A percentile compares a stretch with the other conserved stretches of the same genome.
These are phyloP conservation scores for Tremella yokohamensis DNA, from an alignment of 768 basidiomycete species.

Conservation along the genomic window DNA sequence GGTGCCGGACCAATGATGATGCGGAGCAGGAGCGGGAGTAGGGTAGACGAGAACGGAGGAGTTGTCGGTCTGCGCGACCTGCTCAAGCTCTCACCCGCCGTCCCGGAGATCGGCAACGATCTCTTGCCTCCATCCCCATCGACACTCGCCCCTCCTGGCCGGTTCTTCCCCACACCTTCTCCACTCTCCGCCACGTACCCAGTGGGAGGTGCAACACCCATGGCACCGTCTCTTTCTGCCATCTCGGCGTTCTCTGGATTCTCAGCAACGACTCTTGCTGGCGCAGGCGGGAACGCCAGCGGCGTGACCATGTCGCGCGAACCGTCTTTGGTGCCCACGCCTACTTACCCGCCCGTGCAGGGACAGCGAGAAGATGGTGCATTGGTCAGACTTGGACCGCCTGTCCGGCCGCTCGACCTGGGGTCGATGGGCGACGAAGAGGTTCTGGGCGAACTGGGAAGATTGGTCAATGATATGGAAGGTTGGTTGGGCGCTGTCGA, in stretches of 20 bases:
- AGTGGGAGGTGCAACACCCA: not conserved
- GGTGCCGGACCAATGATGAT: conserved; percentile 25
- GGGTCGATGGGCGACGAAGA: conserved; percentile 59
- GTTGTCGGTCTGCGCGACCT: conserved; percentile 42
- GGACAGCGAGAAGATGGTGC: not conserved
- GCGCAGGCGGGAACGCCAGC: not conserved
- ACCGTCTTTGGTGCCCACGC: not conserved
- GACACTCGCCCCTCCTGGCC: conserved; percentile 21
- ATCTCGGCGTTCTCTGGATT: conserved; percentile 7
- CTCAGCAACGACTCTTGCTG: not conserved
- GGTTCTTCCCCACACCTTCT: conserved; percentile 43
- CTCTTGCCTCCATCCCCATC: conserved; percentile 42
- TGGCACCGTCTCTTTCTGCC: conserved; percentile 11
- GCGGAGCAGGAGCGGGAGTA: conserved; percentile 39
- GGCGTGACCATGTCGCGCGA: not conserved
- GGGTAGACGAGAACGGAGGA: conserved; percentile 27
- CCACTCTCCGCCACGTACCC: conserved; percentile 17
- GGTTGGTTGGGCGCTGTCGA: conserved; percentile 75
- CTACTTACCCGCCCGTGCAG: not conserved
- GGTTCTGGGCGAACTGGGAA: conserved; percentile 67
- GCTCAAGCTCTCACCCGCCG: conserved; percentile 41
- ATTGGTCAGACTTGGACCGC: conserved; percentile 27
- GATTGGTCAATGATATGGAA: conserved; percentile 69
- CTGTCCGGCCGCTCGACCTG: conserved; percentile 68
- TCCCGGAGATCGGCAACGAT: conserved; percentile 37